Percentiles rank a stretch among this genome's conserved stretches.
These are phyloP conservation scores for Penicillium sp. DNA, from an alignment of 2,329 filamentous ascomycete genomes.

Conservation along the genomic window DNA sequence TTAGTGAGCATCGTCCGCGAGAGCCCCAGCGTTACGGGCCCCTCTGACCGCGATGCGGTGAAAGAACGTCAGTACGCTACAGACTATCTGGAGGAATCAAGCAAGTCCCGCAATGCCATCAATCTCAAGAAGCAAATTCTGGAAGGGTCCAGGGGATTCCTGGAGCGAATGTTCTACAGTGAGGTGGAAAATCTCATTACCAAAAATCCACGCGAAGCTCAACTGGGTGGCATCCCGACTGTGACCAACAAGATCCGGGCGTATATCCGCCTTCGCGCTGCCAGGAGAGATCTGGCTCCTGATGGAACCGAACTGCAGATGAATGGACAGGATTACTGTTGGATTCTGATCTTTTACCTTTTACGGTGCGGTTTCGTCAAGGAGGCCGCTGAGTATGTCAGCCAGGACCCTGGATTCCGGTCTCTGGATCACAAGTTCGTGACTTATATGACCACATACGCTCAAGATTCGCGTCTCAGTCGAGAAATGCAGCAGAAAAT, in stretches of 20 bases:
- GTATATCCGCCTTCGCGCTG: constrained; percentile 78
- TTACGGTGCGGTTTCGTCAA: constrained; percentile 78
- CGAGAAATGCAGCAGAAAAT: constrained; percentile 82
- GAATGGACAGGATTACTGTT: constrained; percentile 79
- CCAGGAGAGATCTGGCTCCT: constrained; percentile 78
- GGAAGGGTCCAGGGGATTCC: constrained; percentile 71
- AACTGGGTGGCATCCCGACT: constrained; percentile 83
- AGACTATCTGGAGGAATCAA: constrained; percentile 73
- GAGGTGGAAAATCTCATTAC: constrained; percentile 75
- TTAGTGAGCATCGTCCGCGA: constrained; percentile 78
- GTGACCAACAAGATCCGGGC: constrained; percentile 88
- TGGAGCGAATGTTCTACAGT: constrained; percentile 78
- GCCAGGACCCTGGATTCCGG: constrained; percentile 75
- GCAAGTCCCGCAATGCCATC: constrained; percentile 63
- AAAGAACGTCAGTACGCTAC: constrained; percentile 73
- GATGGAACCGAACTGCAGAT: constrained; percentile 79
- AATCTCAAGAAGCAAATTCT: constrained; percentile 77
- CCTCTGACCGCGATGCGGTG: constrained; percentile 63
- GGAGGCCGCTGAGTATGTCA: constrained; percentile 85
- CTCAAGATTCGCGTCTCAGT: constrained; percentile 73
- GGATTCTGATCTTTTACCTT: constrained; percentile 92
- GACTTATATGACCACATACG: constrained; percentile 82
- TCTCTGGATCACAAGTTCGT: constrained; percentile 89
- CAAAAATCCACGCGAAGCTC: constrained; percentile 84
- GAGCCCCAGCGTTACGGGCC: constrained; percentile 58